These are phyloP conservation scores for Esteya vermicola DNA, from an alignment of 2,329 filamentous ascomycete genomes.

Conservation along the genomic window DNA sequence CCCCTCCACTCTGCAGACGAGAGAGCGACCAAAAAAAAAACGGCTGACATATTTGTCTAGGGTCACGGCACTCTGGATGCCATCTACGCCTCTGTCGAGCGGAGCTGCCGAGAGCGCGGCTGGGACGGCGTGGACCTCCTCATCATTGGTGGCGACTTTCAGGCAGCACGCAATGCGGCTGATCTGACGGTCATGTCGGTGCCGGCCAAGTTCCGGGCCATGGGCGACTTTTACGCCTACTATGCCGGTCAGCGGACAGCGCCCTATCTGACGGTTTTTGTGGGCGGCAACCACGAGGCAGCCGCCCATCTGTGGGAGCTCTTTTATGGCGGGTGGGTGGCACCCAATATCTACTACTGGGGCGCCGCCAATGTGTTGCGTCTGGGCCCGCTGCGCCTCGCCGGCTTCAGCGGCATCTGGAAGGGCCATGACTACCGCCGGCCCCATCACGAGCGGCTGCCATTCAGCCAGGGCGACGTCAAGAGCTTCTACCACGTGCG, in stretches of 20 bases:
- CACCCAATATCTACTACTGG: slow-evolving; percentile 93
- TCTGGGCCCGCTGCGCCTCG: slow-evolving; percentile 73
- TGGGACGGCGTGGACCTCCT: slow-evolving; percentile 79
- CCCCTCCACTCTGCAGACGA: neutral
- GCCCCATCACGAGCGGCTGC: slow-evolving; percentile 71
- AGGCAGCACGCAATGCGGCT: slow-evolving; percentile 72
- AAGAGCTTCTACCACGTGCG: slow-evolving; percentile 80
- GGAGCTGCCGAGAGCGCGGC: slow-evolving; percentile 52
- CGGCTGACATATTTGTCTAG: slow-evolving; percentile 25
- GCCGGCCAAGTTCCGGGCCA: slow-evolving; percentile 69
- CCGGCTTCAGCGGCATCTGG: slow-evolving; percentile 87
- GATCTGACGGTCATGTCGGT: slow-evolving; percentile 85
- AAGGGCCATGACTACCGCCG: slow-evolving; percentile 80
- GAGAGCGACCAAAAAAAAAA: no score
- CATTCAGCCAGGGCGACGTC: slow-evolving; percentile 64
- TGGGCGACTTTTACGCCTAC: slow-evolving; percentile 91
- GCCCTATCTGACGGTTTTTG: slow-evolving; percentile 82
- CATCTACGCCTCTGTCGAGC: slow-evolving; percentile 69
- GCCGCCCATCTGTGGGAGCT: slow-evolving; percentile 82
- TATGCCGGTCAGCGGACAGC: slow-evolving; percentile 67
- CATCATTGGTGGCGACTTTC: slow-evolving; percentile 94
- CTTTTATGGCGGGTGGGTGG: slow-evolving; percentile 94
- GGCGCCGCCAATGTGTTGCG: slow-evolving; percentile 82
- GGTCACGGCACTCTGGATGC: slow-evolving; percentile 85
- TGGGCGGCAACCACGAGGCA: slow-evolving; percentile 92